Percentiles rank a stretch among this genome's conserved stretches.
These are phyloP conservation scores for Fusarium floridanum DNA, from an alignment of 2,329 filamentous ascomycete species.

Conservation along the genomic window DNA sequence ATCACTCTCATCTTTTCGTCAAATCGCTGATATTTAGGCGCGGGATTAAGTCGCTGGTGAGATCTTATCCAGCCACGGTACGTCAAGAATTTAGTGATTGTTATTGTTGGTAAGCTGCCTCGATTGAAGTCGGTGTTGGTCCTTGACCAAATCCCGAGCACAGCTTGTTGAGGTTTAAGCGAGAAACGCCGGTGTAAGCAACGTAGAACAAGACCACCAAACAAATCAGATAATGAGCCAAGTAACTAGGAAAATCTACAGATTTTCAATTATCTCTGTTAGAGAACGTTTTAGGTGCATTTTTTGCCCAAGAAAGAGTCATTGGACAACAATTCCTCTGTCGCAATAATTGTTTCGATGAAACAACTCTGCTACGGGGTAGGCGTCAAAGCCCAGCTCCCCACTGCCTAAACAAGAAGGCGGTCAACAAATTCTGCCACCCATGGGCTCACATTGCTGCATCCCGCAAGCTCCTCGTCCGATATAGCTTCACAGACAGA, in stretches of 20 bases:
- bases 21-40: not conserved
- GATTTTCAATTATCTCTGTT: too few species aligned
- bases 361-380: not conserved
- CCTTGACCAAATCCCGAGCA: not conserved
- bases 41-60: too few species aligned
- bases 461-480: conserved; percentile 43
- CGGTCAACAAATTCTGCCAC: conserved; percentile 40
- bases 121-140: not conserved
- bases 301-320: not conserved
- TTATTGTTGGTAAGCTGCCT: not conserved
- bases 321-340: not conserved
- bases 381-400: not conserved
- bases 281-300: not conserved
- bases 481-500: conserved; percentile 29
- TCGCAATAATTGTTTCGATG: not conserved
- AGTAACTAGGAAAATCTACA: too few species aligned
- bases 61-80: not conserved
- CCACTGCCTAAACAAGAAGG: conserved; percentile 25
- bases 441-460: conserved; percentile 43
- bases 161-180: not conserved
- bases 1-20: not conserved
- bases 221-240: too few species aligned
- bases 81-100: not conserved
- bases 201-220: too few species aligned
- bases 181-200: not conserved